A percentile compares a stretch with the other conserved stretches of the same genome.
Evolutionary conservation across 495 filamentous ascomycete species (phyloP).

Genomic region (Neurospora sp.): DNA sequence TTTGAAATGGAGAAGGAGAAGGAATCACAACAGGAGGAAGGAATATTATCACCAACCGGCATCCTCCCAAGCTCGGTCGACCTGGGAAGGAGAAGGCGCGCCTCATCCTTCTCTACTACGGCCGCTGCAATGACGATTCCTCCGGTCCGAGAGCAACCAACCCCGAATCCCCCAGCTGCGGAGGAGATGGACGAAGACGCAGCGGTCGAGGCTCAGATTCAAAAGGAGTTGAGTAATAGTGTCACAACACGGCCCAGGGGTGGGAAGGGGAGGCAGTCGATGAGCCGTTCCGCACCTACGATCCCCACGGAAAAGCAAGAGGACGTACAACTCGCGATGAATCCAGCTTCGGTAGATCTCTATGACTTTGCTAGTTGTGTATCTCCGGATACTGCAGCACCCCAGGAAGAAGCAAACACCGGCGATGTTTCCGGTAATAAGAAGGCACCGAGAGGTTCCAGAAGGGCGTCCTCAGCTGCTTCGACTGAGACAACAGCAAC

Average conservation of each 20-base stretch:
- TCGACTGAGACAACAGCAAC: background rate
- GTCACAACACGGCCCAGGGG: background rate
- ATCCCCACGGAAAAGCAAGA: background rate
- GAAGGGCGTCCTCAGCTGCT: constrained; percentile 8
- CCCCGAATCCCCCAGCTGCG: background rate
- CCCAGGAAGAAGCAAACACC: constrained; percentile 2
- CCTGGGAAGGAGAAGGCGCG: background rate
- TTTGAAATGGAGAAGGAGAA: constrained; percentile 12
- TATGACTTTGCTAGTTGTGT: constrained; percentile 28
- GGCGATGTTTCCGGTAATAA: background rate
- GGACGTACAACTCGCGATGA: background rate
- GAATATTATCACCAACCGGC: background rate
- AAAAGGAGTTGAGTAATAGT: background rate
- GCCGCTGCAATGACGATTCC: background rate
- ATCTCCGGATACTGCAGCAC: constrained; percentile 10
- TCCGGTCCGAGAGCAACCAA: background rate
- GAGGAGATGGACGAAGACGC: background rate
- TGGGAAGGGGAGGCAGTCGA: background rate
- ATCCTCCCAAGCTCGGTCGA: background rate
- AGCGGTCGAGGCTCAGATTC: background rate
- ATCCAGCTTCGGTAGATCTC: constrained; percentile 10
- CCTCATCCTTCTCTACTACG: background rate
- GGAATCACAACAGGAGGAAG: background rate
- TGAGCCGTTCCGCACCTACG: background rate
- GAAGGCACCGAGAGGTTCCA: background rate